A percentile compares a stretch with the other conserved stretches of the same genome.
These are phyloP conservation scores for Verticillium dahliae DNA, from an alignment of 2,329 filamentous ascomycete genomes.

Conservation along the genomic window DNA sequence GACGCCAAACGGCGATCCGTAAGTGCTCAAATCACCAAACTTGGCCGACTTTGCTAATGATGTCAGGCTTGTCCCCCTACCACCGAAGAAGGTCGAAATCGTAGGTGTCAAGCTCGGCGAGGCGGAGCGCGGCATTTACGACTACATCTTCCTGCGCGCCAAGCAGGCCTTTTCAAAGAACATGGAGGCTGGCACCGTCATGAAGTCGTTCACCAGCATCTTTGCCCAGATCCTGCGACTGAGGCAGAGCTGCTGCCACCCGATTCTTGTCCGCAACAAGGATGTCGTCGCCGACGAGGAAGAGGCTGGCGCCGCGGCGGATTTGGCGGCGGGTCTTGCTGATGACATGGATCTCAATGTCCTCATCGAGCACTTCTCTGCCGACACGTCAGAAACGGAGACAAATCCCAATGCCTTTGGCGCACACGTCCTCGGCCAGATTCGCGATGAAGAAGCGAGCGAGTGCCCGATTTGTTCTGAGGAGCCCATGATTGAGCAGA, in stretches of 20 bases:
- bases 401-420: conserved; percentile 68
- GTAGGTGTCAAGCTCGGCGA: conserved; percentile 81
- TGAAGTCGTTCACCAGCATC: conserved; percentile 95
- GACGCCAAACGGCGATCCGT: conserved; percentile 67
- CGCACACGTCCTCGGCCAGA: conserved; percentile 81
- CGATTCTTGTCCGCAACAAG: conserved; percentile 79
- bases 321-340: conserved; percentile 72
- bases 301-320: conserved; percentile 69
- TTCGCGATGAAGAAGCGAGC: conserved; percentile 78
- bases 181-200: conserved; percentile 81
- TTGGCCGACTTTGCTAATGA: not conserved
- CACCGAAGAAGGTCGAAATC: conserved; percentile 74
- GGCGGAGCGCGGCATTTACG: conserved; percentile 83
- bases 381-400: conserved; percentile 50
- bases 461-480: conserved; percentile 95
- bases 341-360: conserved; percentile 95
- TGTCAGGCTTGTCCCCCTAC: conserved; percentile 64
- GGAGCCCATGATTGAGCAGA: conserved; percentile 91
- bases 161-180: conserved; percentile 82
- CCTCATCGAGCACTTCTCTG: conserved; percentile 78
- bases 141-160: conserved; percentile 78
- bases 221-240: conserved; percentile 93
- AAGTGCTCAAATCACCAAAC: conserved; percentile 11
- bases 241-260: conserved; percentile 91
- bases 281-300: conserved; percentile 82